Percentiles rank a stretch among this genome's conserved stretches.
These are phyloP conservation scores for Acanthamoeba lenticulata DNA, from an alignment of 208 protist species.

Conservation along the genomic window DNA sequence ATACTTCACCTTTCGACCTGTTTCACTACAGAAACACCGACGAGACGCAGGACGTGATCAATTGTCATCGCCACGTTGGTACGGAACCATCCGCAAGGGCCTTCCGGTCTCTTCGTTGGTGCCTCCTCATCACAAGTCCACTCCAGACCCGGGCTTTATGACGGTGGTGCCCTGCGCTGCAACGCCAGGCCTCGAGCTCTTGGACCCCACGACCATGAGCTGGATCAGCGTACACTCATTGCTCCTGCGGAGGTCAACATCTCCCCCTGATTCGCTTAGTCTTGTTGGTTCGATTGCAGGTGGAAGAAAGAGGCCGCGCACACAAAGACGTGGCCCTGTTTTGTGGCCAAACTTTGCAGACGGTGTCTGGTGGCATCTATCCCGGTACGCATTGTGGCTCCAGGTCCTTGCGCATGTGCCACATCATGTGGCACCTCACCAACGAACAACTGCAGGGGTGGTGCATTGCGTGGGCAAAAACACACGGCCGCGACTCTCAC, in stretches of 20 bases:
- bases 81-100: background rate
- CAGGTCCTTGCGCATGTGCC: background rate
- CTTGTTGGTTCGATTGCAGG: background rate
- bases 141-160: background rate
- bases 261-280: background rate
- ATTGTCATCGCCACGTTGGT: background rate
- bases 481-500: background rate
- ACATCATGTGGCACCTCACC: background rate
- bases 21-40: background rate
- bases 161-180: background rate
- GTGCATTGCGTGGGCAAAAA: background rate
- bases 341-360: background rate
- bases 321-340: background rate
- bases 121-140: background rate
- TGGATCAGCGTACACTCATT: background rate
- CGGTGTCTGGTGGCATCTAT: background rate
- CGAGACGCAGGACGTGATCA: background rate
- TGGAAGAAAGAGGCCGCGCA: background rate
- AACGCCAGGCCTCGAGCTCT: background rate
- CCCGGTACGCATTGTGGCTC: background rate
- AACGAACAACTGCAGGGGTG: background rate
- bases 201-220: background rate
- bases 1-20: background rate
- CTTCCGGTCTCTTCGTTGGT: background rate
- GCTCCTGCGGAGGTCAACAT: background rate